Evolutionary conservation across 1,284 basidiomycete species (phyloP), one percentile per base, ranked within the genome.

Genomic region (Rugosomyces carneus): DNA sequence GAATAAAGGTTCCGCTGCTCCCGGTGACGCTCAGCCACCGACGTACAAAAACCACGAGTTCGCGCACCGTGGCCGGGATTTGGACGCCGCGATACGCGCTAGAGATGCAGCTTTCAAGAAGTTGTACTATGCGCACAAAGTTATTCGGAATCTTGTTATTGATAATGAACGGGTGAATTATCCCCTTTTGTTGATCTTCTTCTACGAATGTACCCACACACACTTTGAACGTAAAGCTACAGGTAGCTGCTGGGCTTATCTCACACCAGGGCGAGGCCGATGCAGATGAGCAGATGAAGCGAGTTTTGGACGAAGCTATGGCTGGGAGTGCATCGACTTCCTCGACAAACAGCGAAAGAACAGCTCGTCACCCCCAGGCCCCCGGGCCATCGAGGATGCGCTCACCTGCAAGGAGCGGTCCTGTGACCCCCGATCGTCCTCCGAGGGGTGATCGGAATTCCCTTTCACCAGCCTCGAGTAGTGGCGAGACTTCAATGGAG

Each of bases 91-190:
- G 1, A 51, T 69, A 43, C 50, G 53, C 23, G 62, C 63, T 16
- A 59, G 65, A 34, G 55, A 66, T 10, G 60, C 56, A 2, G 62
- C 63, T 0, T 58, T 68, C 32, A 62, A 53, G 41, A 72, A 68
- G 48, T 48, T 76, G 11, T 62, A 57, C 20, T 61, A 68, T 42
- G 56, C 68, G 26, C 58, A 64, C 20, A 66, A 62, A 46, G 64
- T 72, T 8, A 59, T 74, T 42, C 53, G 59, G 20, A 61, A 67
- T 44, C 55, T 77, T 20, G 46, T 75, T 18, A 59, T 68, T 37
- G 70, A 74, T 49, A 58, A 70, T 37, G 70, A 73, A 49, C 60
- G 64, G 56, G 73, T 73, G 54, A 55, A 51, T 49, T 45, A 36
- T 31, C 15, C 11, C 3, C 7, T n/a, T 15, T 34, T 34, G 31